Percentiles rank a stretch among this genome's conserved stretches.
Conservation (phyloP, 2,329 filamentous ascomycete species). For the Pyrenophora graminea region DNA sequence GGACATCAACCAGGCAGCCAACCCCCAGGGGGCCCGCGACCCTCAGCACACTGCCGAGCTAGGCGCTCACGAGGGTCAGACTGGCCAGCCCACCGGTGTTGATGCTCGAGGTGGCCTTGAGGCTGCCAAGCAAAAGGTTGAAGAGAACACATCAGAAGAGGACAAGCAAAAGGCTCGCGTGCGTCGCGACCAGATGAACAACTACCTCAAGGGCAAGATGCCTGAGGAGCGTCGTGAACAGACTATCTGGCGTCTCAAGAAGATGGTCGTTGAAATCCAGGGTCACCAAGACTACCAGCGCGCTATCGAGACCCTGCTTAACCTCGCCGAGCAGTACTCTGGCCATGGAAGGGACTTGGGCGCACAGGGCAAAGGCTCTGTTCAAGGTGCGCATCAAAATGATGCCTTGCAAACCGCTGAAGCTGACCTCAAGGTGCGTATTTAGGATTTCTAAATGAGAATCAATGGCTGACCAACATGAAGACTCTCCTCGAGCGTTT, state of each 20-base stretch:
- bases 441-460: conserved; percentile 45
- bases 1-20: conserved; percentile 61
- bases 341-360: conserved; percentile 71
- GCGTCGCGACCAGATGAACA: conserved; percentile 59
- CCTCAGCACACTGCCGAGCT: conserved; percentile 59
- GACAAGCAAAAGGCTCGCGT: conserved; percentile 49
- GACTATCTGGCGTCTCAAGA: conserved; percentile 90
- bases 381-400: conserved; percentile 72
- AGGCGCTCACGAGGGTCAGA: conserved; percentile 56
- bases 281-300: conserved; percentile 91
- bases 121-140: conserved; percentile 61
- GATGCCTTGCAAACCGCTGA: conserved; percentile 72
- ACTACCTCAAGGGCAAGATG: conserved; percentile 85
- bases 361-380: conserved; percentile 66
- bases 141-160: conserved; percentile 69
- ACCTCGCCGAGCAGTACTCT: conserved; percentile 82
- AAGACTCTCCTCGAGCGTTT: conserved; percentile 90
- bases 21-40: conserved; percentile 60
- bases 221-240: conserved; percentile 92
- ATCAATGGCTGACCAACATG: conserved; percentile 56
- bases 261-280: conserved; percentile 97
- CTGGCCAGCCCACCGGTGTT: conserved; percentile 53
- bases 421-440: conserved; percentile 72
- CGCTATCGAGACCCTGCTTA: conserved; percentile 85
- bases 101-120: conserved; percentile 58